A percentile compares a stretch with the other conserved stretches of the same genome.
These are phyloP conservation scores for Penicillium frequentans DNA, from an alignment of 2,329 filamentous ascomycete species.

Conservation along the genomic window DNA sequence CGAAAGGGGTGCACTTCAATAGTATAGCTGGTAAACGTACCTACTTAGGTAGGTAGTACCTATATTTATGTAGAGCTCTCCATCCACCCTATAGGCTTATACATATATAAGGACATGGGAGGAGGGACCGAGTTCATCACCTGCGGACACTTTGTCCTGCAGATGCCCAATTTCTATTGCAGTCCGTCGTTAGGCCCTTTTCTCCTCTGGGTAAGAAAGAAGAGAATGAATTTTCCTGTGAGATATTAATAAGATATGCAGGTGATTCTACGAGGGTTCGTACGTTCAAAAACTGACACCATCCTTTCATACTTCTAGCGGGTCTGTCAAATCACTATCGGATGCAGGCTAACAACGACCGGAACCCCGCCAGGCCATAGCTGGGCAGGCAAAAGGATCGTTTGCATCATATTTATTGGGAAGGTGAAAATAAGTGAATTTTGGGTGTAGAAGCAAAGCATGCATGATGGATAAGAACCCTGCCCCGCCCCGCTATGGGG, in stretches of 20 bases:
- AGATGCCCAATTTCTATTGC: not conserved
- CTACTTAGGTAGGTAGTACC: too few species aligned
- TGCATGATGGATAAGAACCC: not conserved
- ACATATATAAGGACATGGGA: not conserved
- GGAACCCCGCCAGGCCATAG: not conserved
- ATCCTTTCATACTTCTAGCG: not conserved
- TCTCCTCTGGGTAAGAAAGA: not conserved
- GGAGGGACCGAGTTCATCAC: too few species aligned
- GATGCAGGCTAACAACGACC: not conserved
- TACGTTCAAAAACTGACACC: not conserved
- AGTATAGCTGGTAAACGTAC: too few species aligned
- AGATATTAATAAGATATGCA: not conserved
- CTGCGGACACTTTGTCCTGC: not conserved
- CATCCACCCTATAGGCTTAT: not conserved
- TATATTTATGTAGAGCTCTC: not conserved
- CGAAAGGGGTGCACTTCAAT: not conserved
- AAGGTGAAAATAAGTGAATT: not conserved
- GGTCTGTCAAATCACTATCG: not conserved
- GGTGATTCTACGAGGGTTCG: not conserved
- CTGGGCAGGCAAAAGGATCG: not conserved
- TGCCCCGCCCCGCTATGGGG: not conserved
- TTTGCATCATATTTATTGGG: not conserved
- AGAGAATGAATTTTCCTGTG: not conserved
- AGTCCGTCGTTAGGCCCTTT: not conserved
- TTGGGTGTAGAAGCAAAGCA: too few species aligned